Evolutionary conservation across 2,329 filamentous ascomycete genomes (phyloP), one percentile per base, ranked within the genome.

Genomic region (Cercospora zeina): DNA sequence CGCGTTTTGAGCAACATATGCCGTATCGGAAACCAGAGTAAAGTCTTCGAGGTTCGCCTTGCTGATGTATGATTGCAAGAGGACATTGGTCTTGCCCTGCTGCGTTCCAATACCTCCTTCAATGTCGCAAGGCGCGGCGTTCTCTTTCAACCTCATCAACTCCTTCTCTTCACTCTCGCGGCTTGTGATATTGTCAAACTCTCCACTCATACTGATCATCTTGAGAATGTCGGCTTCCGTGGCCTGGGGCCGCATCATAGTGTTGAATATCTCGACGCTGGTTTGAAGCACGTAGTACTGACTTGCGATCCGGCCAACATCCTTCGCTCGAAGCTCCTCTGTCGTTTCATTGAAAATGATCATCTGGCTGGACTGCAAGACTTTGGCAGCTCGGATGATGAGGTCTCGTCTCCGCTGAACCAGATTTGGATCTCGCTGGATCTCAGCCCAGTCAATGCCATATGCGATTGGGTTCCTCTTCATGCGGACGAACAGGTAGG

Each of bases 401-500:
- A 99, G 81, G 67, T 95, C 88, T 2, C 93, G 86, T 56, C 95
- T 86, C 68, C 93, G 84, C 72, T 95, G 89, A 1, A 97, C 91
- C 27, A 99, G 83, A 62, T 87, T 88, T 0, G 92, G 93, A 70
- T 99, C 95, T 68, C 97, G 90, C 33, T 87, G 83, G 58, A 91
- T 89, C 76, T 99, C 95, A 14, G 88, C 83, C 90, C 91, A 97
- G 69, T 97, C 93, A 54, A 99, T 97, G 2, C 93, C 95, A 72
- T 99, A 99, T 1, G 89, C 88, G 72, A 93, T 85, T 3, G 93
- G 93, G 67, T 95, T 96, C 62, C 90, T 86, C 73, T 90, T 87
- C 95, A 99, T 99, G 39, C 95, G 89, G 39, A 99, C 93, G 74
- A 96, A 99, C 0, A 99, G 82, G 72, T 97, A 99, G 0, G 93